A percentile compares a stretch with the other conserved stretches of the same genome.
These are phyloP conservation scores for Haematococcus sp. DNA, from an alignment of 139 green algal species.

Conservation along the genomic window DNA sequence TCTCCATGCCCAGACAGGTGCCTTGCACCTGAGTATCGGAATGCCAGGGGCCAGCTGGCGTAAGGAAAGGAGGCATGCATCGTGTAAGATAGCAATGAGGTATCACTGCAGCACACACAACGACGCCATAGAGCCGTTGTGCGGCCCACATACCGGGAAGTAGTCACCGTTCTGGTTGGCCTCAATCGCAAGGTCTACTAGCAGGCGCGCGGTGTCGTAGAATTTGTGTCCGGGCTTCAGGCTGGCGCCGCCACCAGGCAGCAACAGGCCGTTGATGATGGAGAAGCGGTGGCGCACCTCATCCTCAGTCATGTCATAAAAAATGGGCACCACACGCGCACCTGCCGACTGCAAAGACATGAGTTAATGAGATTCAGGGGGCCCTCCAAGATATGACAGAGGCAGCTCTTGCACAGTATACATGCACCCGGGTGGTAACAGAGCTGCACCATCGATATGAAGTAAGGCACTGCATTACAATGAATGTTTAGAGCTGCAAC, in stretches of 20 bases:
- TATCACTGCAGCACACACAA: no score
- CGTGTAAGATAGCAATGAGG: background rate
- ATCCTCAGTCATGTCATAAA: conserved; percentile 62
- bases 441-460: no score
- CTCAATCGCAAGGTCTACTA: conserved; percentile 61
- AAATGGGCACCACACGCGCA: conserved; percentile 69
- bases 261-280: conserved; percentile 73
- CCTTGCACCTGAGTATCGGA: conserved; percentile 54
- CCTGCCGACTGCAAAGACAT: conserved; percentile 53
- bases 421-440: no score
- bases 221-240: conserved; percentile 67
- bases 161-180: conserved; percentile 81
- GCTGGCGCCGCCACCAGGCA: conserved; percentile 68
- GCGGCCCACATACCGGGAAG: conserved; percentile 71
- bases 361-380: background rate
- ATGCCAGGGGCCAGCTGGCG: no score
- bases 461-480: no score
- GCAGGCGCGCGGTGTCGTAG: conserved; percentile 61
- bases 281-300: conserved; percentile 50
- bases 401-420: no score
- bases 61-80: no score
- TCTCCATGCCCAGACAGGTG: conserved; percentile 81
- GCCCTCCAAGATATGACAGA: background rate
- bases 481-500: no score
- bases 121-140: no score